These are phyloP conservation scores for Cicer judaicum DNA, from an alignment of 306 rosid genomes.

Conservation along the genomic window DNA sequence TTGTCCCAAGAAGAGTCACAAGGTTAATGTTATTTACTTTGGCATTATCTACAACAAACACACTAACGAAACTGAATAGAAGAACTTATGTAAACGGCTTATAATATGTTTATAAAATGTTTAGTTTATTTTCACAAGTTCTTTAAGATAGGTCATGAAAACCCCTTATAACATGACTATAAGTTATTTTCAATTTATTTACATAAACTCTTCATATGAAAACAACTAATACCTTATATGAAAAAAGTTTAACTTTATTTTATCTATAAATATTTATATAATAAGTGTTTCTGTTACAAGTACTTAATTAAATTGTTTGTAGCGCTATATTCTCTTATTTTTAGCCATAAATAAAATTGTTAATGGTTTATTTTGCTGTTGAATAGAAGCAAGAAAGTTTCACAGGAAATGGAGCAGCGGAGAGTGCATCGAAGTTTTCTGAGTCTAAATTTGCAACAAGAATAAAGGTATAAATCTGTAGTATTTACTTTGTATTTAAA, in stretches of 20 bases:
- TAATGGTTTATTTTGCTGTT: conserved; percentile 37
- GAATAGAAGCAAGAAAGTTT: conserved; percentile 55
- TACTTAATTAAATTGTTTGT: too few species aligned
- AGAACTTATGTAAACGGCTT: not conserved
- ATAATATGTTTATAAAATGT: too few species aligned
- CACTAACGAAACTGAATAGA: not conserved
- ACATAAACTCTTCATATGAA: too few species aligned
- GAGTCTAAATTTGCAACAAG: conserved; percentile 70
- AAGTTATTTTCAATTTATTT: too few species aligned
- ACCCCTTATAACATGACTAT: too few species aligned
- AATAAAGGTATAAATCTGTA: conserved; percentile 53
- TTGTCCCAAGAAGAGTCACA: conserved; percentile 56
- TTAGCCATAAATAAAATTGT: not conserved
- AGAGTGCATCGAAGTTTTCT: conserved; percentile 57
- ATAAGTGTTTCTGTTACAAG: not conserved
- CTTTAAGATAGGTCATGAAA: too few species aligned
- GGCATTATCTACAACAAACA: not conserved
- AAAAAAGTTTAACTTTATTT: not conserved
- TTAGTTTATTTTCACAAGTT: too few species aligned
- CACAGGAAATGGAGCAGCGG: conserved; percentile 57
- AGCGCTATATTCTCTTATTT: not conserved
- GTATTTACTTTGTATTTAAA: not conserved
- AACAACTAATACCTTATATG: too few species aligned
- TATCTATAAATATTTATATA: not conserved
- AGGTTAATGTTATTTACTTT: conserved; percentile 15